phyloP scores from a whole-genome alignment of 768 basidiomycete species.

The Lentinula raphanica region DNA sequence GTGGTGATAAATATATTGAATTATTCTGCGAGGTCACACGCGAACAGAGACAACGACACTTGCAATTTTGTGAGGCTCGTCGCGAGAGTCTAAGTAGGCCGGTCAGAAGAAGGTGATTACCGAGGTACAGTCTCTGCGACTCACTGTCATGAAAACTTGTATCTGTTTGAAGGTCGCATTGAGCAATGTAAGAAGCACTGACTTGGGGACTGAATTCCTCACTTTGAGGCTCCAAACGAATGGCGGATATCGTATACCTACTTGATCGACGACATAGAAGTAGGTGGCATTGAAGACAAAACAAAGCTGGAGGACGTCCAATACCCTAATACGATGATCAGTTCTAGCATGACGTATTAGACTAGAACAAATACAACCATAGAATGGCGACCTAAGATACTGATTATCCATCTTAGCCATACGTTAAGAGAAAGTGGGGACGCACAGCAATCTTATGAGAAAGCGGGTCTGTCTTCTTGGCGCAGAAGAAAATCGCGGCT shows the following conservation, averaged over 20 bases:
- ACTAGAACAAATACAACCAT: not conserved
- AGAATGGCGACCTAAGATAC: not conserved
- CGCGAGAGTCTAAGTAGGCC: not conserved
- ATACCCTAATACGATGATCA: not conserved
- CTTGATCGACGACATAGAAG: slow-evolving; percentile 1
- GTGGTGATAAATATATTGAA: not conserved
- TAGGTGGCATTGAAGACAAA: slow-evolving; percentile 3
- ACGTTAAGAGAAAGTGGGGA: not conserved
- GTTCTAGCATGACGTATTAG: not conserved
- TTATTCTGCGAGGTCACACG: not conserved
- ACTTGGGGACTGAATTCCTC: not conserved
- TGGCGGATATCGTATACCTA: not conserved
- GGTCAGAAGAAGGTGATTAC: not conserved
- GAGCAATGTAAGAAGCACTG: not conserved
- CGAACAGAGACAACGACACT: not conserved
- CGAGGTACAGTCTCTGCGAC: not conserved
- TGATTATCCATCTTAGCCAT: not conserved
- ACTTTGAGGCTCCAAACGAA: slow-evolving; percentile 6
- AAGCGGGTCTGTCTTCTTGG: not conserved
- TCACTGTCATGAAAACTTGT: slow-evolving; percentile 4
- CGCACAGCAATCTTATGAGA: not conserved
- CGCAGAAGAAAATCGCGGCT: not conserved
- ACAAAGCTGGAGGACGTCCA: not conserved
- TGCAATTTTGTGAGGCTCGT: slow-evolving; percentile 2
- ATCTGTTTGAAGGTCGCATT: not conserved